Evolutionary conservation across 2,329 filamentous ascomycete species (phyloP), one percentile per base, ranked within the genome.

Genomic region (Talaromyces sp.): DNA sequence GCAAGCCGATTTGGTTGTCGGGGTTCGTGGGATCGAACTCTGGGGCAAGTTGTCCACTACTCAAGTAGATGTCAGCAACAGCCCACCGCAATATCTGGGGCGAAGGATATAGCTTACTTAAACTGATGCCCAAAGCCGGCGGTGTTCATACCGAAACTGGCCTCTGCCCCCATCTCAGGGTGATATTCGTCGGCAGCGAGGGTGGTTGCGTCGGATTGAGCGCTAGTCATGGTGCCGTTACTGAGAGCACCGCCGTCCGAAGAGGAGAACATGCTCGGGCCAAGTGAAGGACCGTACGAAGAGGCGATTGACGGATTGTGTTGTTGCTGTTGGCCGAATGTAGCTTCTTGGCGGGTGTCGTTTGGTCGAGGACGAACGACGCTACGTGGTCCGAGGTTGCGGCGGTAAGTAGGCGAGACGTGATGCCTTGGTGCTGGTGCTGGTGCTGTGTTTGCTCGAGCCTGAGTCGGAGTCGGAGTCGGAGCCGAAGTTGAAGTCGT

Each of bases 91-190:
- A 39, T 3, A 37, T 16, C 6, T 37, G 52, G 39, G 33, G 16
- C n/a, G n/a, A 35, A 22, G 52, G n/a, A 56, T 14, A 14, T 37
- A 22, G 33, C 58, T 57, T 49, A 65, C 63, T 58, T 33, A 31
- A 65, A 65, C 33, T 65, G 41, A 1, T 57, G 49, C 2, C 63
- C 58, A 7, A 61, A 14, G 3, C 39, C 63, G 2, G 22, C 16
- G 2, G 19, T 37, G 19, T 61, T 41, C 39, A 57, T 14, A 22
- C 19, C 9, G 4, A 49, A 43, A 3, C 41, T 31, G n/a, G 24
- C 49, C 22, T 22, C 13, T 33, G 5, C 14, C 3, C 9, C 19
- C 3, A n/a, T 24, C 16, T 14, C 5, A 4, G 27, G 11, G 33
- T 14, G 10, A 31, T 54, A 5, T 2, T 2, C 11, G 7, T n/a